phyloP scores from a whole-genome alignment of 805 yeast genomes.

The Wickerhamiella sergipiensis region DNA sequence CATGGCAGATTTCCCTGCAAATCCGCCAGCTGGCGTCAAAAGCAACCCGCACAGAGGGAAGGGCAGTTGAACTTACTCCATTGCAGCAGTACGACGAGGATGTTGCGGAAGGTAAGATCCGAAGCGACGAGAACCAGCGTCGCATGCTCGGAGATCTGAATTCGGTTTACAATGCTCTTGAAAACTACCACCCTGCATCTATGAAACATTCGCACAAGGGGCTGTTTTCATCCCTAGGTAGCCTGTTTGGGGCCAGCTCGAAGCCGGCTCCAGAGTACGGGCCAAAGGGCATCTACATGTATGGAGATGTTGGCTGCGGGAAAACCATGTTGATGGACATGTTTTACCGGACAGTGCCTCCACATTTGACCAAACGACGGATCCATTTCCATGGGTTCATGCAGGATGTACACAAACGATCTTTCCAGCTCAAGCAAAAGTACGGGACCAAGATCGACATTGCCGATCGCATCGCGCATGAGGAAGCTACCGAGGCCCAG shows the following conservation, averaged over 20 bases:
- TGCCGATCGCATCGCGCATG: slow-evolving; percentile 64
- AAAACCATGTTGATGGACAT: slow-evolving; percentile 97
- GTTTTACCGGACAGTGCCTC: slow-evolving; percentile 74
- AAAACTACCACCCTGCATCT: slow-evolving; percentile 36
- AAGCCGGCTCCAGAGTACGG: slow-evolving; percentile 9
- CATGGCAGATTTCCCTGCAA: neutral
- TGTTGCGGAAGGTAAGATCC: slow-evolving; percentile 21
- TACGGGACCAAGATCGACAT: slow-evolving; percentile 69
- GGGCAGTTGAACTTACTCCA: slow-evolving; percentile 14
- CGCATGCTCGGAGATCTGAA: slow-evolving; percentile 52
- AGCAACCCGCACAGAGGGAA: neutral
- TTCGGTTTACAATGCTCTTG: slow-evolving; percentile 41
- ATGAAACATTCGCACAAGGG: slow-evolving; percentile 7
- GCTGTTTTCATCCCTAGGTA: neutral
- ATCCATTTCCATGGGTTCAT: slow-evolving; percentile 94
- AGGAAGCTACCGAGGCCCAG: slow-evolving; percentile 61
- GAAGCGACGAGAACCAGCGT: slow-evolving; percentile 72
- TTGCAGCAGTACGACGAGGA: slow-evolving; percentile 24
- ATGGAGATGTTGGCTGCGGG: slow-evolving; percentile 98
- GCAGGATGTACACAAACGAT: slow-evolving; percentile 82
- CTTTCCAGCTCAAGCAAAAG: slow-evolving; percentile 55
- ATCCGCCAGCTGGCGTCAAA: neutral
- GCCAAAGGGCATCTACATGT: slow-evolving; percentile 79
- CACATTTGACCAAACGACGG: slow-evolving; percentile 60
- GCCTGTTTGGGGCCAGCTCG: slow-evolving; percentile 21